These are phyloP conservation scores for Fusarium clavum DNA, from an alignment of 2,329 filamentous ascomycete genomes.

Conservation along the genomic window DNA sequence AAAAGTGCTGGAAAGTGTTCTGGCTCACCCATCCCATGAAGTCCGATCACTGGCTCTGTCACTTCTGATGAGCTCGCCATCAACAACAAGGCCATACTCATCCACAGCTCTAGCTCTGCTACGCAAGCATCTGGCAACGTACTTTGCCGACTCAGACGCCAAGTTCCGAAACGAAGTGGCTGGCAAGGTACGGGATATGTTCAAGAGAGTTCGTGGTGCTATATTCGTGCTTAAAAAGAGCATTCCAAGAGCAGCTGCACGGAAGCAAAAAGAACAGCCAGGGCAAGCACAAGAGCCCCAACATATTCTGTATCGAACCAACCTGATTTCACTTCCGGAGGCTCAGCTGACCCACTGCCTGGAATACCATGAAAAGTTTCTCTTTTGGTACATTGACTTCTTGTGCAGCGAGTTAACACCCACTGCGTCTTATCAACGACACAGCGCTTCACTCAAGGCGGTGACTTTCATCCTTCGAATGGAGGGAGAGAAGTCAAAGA, in stretches of 20 bases:
- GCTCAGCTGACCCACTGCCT: conserved; percentile 55
- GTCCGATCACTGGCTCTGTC: conserved; percentile 85
- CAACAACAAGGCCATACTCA: conserved; percentile 79
- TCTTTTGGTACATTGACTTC: conserved; percentile 81
- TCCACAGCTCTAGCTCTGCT: conserved; percentile 71
- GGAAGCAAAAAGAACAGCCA: conserved; percentile 50
- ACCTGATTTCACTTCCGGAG: conserved; percentile 55
- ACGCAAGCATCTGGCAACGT: conserved; percentile 71
- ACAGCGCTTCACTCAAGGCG: conserved; percentile 82
- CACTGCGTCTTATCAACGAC: conserved; percentile 89
- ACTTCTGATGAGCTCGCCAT: conserved; percentile 79
- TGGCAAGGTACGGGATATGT: conserved; percentile 78
- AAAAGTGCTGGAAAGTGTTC: conserved; percentile 62
- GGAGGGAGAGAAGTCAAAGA: conserved; percentile 67
- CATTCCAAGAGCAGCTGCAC: conserved; percentile 53
- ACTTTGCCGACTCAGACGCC: conserved; percentile 87
- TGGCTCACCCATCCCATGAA: conserved; percentile 68
- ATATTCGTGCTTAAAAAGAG: conserved; percentile 66
- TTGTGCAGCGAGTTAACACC: conserved; percentile 79
- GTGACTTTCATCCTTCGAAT: conserved; percentile 75
- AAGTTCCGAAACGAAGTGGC: conserved; percentile 87
- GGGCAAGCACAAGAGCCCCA: conserved; percentile 34
- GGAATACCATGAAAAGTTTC: conserved; percentile 69
- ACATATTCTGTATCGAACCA: conserved; percentile 53
- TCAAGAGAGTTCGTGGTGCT: conserved; percentile 78